Percentiles rank a stretch among this genome's conserved stretches.
These are phyloP conservation scores for Sphagnurus paluster DNA, from an alignment of 1,284 basidiomycete species.

Conservation along the genomic window DNA sequence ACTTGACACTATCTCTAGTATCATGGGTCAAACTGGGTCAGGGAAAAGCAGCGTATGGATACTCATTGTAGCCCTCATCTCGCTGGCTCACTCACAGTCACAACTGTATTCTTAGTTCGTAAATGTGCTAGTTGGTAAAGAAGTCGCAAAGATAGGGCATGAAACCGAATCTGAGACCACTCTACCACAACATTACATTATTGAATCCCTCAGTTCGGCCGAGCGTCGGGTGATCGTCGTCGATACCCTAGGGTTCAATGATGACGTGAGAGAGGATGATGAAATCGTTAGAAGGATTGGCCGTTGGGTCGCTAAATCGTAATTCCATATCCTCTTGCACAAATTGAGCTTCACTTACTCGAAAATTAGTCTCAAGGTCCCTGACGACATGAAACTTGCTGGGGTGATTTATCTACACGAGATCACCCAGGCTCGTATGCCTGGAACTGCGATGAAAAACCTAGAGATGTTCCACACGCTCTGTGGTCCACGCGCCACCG, in stretches of 20 bases:
- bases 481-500: slow-evolving; percentile 19
- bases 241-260: slow-evolving; percentile 27
- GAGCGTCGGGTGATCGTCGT: slow-evolving; percentile 22
- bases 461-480: slow-evolving; percentile 24
- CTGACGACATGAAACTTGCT: slow-evolving; percentile 18
- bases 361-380: slow-evolving; percentile 13
- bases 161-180: slow-evolving; percentile 20
- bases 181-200: slow-evolving; percentile 13
- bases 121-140: slow-evolving; percentile 11
- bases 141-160: slow-evolving; percentile 16
- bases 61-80: too few relatives aligned
- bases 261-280: slow-evolving; percentile 18
- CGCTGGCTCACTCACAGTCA: neutral
- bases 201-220: slow-evolving; percentile 4
- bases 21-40: slow-evolving; percentile 21
- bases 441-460: slow-evolving; percentile 21
- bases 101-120: slow-evolving; percentile 14
- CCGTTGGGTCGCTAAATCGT: slow-evolving; percentile 23
- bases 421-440: slow-evolving; percentile 27
- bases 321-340: neutral
- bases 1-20: neutral
- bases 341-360: too few relatives aligned
- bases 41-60: slow-evolving; percentile 21
- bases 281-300: slow-evolving; percentile 23
- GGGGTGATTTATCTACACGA: slow-evolving; percentile 28